Conservation (phyloP, 2,329 filamentous ascomycete genomes). For the Penicillium vulpinum region DNA sequence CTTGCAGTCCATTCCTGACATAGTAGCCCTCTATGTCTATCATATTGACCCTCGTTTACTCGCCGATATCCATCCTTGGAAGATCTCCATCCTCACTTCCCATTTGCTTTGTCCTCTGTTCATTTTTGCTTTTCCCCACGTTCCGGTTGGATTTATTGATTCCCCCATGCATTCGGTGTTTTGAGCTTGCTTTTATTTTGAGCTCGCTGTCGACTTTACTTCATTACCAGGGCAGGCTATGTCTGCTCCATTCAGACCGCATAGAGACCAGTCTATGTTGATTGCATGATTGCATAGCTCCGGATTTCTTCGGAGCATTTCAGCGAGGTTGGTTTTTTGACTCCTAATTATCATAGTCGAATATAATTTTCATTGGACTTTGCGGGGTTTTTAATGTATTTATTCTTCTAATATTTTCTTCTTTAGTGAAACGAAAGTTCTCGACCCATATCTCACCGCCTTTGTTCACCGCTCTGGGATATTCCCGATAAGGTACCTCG, state of each 20-base stretch:
- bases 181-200: conserved; percentile 14
- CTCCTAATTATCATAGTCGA: neutral
- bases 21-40: neutral
- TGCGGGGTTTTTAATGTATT: neutral
- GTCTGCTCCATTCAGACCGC: neutral
- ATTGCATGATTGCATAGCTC: conserved; percentile 14
- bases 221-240: conserved; percentile 1
- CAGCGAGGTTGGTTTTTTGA: conserved; percentile 23
- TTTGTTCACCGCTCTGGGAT: no score
- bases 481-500: accelerated
- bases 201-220: conserved; percentile 8
- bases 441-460: neutral
- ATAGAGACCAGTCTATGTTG: neutral
- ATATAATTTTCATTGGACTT: neutral
- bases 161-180: conserved; percentile 23
- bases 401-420: neutral
- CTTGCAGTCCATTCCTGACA: neutral
- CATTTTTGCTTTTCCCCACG: neutral
- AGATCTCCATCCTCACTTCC: neutral
- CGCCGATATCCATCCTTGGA: neutral
- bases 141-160: conserved; percentile 14
- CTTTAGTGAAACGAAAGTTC: neutral
- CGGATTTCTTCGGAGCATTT: conserved; percentile 19
- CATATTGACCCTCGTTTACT: neutral
- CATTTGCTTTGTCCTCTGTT: conserved; percentile 6